phyloP scores from a whole-genome alignment of 2,329 filamentous ascomycete species.

The Cercospora nicotianae region DNA sequence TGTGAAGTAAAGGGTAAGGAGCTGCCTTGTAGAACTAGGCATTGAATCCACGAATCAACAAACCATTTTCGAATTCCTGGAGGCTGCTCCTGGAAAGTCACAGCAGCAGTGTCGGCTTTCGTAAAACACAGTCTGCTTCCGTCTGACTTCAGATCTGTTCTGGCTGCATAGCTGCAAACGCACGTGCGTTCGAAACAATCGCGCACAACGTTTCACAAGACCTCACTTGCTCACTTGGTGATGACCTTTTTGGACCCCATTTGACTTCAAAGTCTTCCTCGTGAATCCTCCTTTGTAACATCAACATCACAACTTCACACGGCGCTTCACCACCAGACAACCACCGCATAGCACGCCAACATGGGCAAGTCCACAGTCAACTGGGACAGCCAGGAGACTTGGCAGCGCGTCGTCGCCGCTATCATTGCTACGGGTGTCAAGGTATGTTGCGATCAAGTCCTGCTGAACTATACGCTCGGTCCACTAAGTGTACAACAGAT shows the following conservation, averaged over 20 bases:
- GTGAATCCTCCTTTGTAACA: not conserved
- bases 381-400: slow-evolving; percentile 40
- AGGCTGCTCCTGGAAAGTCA: not conserved
- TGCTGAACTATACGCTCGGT: not conserved
- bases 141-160: not conserved
- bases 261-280: not conserved
- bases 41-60: not conserved
- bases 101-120: not conserved
- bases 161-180: not conserved
- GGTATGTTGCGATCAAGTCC: slow-evolving; percentile 27
- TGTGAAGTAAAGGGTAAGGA: not conserved
- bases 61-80: not conserved
- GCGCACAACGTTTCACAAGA: not conserved
- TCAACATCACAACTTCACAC: not conserved
- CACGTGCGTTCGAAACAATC: not conserved
- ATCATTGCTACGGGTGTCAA: slow-evolving; percentile 42
- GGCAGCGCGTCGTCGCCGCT: slow-evolving; percentile 44
- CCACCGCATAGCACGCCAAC: not conserved
- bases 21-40: not conserved
- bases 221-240: not conserved
- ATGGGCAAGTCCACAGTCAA: slow-evolving; percentile 31
- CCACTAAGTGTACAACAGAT: slow-evolving; percentile 39
- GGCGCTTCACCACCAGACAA: slow-evolving; percentile 5
- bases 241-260: not conserved
- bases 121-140: too few species aligned